Evolutionary conservation across 2,329 filamentous ascomycete species (phyloP).

Genomic region (Sporothrix pseudoabietina): DNA sequence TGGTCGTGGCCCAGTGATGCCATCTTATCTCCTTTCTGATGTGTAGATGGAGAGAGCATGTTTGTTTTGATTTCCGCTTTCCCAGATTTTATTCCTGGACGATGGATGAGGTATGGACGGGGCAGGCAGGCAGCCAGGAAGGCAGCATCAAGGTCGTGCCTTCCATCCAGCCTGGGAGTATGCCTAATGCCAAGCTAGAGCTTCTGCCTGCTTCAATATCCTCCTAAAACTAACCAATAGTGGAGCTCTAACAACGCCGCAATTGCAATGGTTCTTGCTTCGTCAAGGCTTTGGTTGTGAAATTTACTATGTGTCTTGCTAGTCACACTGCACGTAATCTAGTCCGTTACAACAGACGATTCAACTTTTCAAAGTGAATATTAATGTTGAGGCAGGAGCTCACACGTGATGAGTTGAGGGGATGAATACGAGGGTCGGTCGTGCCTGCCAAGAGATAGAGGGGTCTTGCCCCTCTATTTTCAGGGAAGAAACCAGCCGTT

Average conservation of each 20-base stretch:
- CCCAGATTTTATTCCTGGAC: background rate
- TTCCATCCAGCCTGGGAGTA: background rate
- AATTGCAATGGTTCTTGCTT: background rate
- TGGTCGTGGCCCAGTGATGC: background rate
- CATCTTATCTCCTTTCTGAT: background rate
- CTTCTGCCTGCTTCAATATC: background rate
- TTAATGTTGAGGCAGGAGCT: background rate
- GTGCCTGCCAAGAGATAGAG: conserved; percentile 14
- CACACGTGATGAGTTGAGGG: background rate
- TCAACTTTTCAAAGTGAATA: background rate
- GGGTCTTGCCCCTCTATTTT: background rate
- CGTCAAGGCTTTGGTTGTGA: background rate
- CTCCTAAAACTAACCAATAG: background rate
- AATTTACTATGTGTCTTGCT: background rate
- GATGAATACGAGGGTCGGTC: background rate
- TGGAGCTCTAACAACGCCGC: background rate
- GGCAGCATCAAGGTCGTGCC: background rate
- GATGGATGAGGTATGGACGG: background rate
- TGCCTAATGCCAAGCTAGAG: background rate
- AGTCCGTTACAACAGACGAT: background rate
- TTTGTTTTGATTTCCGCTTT: background rate
- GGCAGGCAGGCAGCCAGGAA: background rate
- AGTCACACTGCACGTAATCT: background rate
- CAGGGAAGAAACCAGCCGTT: background rate
- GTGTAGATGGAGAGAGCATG: background rate